Base-by-base conservation (phyloP, 2,329 filamentous ascomycete genomes). In the Remersonia thermophila region DNA sequence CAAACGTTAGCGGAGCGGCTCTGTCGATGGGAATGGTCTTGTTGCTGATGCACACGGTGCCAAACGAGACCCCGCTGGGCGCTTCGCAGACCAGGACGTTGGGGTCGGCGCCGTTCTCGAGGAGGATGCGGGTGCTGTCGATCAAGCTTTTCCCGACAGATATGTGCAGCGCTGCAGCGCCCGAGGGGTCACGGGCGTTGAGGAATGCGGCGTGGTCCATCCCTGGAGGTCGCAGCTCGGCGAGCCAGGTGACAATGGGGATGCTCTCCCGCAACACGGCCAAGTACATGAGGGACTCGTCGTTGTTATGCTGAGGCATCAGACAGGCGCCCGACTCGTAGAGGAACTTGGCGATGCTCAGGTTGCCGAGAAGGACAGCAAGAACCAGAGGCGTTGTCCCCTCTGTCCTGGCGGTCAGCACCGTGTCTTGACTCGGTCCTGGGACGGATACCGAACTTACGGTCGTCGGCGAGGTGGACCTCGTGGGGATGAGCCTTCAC, bases 341-440 rank as follows among this genome's bases (percentile, higher is more conserved):
- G 28, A 41, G 35, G 16, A 25, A 13, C 13, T 20, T 29, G 3
- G 33, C 39, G 8, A 41, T 33, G 9, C 7, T 10, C 8, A 35
- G 13, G 30, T 36, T 18, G 14, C 29, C 30, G 30, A 32, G 30
- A 18, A 41, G 30, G 15, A 41, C 18, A 29, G 39, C 29, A 3
- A 41, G 35, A 5, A 35, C 32, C 13, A 41, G 29, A 12, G 39
- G 39, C 8, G 39, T 38, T 29, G 35, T 41, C 25, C 39, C 36
- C 30, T 38, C 35, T 37, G 12, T 7, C n/a, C 12, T 16, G 8
- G 18, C 20, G 28, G 15, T 23, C 3, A 23, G 20, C 9, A 23
- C 20, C 5, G 20, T 5, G 5, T 23, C 20, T 6, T 23, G 20
- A 23, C 20, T 5, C 5, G 20, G 9, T 23, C 9, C 20, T 5